phyloP scores from a whole-genome alignment of 225 moss, liverwort and hornwort species.

The Lunularia cruciata region DNA sequence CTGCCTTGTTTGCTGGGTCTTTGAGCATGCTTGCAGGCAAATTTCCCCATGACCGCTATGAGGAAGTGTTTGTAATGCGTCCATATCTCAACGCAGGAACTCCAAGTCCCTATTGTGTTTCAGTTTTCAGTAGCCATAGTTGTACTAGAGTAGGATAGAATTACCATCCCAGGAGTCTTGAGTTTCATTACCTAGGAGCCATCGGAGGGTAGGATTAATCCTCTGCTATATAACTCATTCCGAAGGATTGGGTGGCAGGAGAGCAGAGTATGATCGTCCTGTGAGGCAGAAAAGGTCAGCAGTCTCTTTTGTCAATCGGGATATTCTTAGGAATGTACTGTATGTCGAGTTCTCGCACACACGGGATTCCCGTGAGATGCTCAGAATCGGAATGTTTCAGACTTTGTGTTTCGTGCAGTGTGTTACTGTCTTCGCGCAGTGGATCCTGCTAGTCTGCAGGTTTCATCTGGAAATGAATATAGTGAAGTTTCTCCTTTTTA shows the following conservation, averaged over 20 bases:
- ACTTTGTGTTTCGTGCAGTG: neutral
- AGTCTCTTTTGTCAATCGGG: neutral
- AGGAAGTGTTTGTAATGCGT: neutral
- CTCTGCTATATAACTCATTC: neutral
- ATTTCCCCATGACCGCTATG: neutral
- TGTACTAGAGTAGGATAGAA: neutral
- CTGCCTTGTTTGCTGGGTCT: neutral
- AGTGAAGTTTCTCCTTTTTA: too few relatives aligned
- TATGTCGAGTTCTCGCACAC: neutral
- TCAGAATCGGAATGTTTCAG: neutral
- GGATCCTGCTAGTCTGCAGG: neutral
- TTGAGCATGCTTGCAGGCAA: neutral
- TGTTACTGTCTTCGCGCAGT: slow-evolving; percentile 1
- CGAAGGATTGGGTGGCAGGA: neutral
- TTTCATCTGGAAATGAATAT: neutral
- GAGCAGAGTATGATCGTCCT: neutral
- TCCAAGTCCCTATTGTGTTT: neutral
- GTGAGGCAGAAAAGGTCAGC: neutral
- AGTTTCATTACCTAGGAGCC: neutral
- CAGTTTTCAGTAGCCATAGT: neutral
- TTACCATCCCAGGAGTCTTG: neutral
- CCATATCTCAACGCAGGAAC: neutral
- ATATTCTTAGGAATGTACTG: slow-evolving; percentile 2
- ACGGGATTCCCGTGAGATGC: neutral
- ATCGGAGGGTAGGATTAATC: neutral